Evolutionary conservation across 139 green algal species (phyloP), one percentile per base, ranked within the genome.

Genomic region (Micromonas commoda): DNA sequence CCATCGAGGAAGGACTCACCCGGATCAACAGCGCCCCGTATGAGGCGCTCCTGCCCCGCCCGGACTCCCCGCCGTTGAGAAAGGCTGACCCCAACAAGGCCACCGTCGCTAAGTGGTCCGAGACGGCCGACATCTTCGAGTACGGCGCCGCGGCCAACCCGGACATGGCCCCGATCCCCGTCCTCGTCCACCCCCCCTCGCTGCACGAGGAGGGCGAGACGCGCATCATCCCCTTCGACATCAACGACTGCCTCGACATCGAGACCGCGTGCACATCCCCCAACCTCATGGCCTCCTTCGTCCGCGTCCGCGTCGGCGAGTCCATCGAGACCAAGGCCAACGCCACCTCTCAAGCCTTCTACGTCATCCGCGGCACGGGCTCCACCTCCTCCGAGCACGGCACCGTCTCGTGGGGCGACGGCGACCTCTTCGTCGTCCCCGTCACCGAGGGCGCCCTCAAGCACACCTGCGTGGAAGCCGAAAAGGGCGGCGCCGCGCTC

Each of bases 381-480:
- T 9, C 5, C 39, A 51, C 60, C 9, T 28, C 26, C 60, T 73
- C 31, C 60, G 74, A 80, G 23, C 51, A 80, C 57, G 74, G 74
- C 1, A 52, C 26, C 60, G 29, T 80, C 1, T 60, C 37, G 0
- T 85, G 81, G 81, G 24, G 2, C 1, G 35, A 79, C 26, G 81
- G 81, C 3, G 81, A 85, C 60, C 29, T 85, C 20, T 82, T 82
- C 33, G 77, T 82, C n/a, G n/a, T 85, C n/a, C 81, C 81, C 54
- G 60, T 51, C 31, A 60, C 60, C 24, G n/a, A 73, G 34, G 24
- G 37, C 1, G 26, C 21, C 21, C 26, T 72, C 28, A 63, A 23
- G n/a, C 74, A 73, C 74, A 69, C 32, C 20, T 65, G 51, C 37
- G 32, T 73, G 13, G 61, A 80, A 9, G 57, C 51, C 21, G 60